Base-by-base conservation (phyloP, 805 yeast species). In the Vanderwaltozyma polyspora region DNA sequence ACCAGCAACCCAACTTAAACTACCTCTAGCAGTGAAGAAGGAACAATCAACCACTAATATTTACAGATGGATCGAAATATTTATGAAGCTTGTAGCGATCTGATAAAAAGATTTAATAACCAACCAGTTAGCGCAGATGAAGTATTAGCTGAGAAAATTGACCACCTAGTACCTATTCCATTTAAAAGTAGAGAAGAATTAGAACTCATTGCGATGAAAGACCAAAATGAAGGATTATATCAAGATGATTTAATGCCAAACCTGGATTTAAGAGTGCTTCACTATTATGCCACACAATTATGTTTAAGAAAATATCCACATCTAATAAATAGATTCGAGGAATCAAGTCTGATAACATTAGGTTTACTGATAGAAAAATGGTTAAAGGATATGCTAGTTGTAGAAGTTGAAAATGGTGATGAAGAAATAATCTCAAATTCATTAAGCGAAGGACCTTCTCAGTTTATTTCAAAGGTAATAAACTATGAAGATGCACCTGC, bases 291-390 rank as follows among this genome's bases (percentile, higher is more conserved):
- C 0, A 49, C 59, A 0, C 59, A 57, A 35, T 31, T 52, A 27
- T 45, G 52, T 29, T 34, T 55, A 8, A 48, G 42, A 29, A 44
- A 44, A 32, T 57, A 55, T 28, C 60, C 62, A 1, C 51, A 49
- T 14, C 38, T 51, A 25, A 29, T 37, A 3, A 38, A 46, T 7
- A 25, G 44, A 11, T 52, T 63, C 33, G 68, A 64, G 35, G 68
- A 62, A 29, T 50, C 62, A 6, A 54, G 63, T 13, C 36, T 64
- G 37, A 39, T 64, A 14, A 48, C 60, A 0, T n/a, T 62, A 19
- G 65, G 67, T 0, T 40, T 55, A 17, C 32, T 63, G 8, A 45
- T 63, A 14, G 67, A 63, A 24, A 43, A 57, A 30, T 62, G 66
- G 67, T 44, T 60, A 3, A 51, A 50, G 12, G 62, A 60, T 28